Evolutionary conservation across 2,329 filamentous ascomycete genomes (phyloP).

Genomic region (Pseudogymnoascus sp.): DNA sequence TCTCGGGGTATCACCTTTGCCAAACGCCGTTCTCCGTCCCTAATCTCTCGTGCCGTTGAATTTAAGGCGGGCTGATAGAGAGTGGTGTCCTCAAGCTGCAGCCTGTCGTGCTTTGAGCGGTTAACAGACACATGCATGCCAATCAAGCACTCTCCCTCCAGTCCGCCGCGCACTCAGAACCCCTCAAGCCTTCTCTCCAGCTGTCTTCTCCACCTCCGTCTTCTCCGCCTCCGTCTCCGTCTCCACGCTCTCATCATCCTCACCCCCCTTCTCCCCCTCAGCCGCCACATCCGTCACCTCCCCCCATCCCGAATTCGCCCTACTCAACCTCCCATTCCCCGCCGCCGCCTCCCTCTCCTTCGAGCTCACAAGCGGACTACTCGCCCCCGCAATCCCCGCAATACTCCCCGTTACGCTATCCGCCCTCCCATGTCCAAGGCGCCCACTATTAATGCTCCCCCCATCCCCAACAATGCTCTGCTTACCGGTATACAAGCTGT

Average conservation of each 20-base stretch:
- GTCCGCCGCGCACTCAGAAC: neutral
- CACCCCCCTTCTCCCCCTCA: slow-evolving; percentile 15
- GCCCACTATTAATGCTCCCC: slow-evolving; percentile 69
- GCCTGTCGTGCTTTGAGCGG: neutral
- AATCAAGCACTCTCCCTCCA: neutral
- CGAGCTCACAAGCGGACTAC: slow-evolving; percentile 53
- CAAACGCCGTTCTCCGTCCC: slow-evolving; percentile 2
- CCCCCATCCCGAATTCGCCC: slow-evolving; percentile 12
- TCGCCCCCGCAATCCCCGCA: slow-evolving; percentile 41
- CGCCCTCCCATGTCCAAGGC: slow-evolving; percentile 66
- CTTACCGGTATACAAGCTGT: slow-evolving; percentile 65
- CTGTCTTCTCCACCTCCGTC: neutral
- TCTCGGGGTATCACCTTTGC: slow-evolving; percentile 8
- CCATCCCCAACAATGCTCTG: slow-evolving; percentile 51
- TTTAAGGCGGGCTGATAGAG: neutral
- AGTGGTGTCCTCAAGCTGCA: neutral
- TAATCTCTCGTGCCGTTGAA: neutral
- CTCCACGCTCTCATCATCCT: slow-evolving; percentile 2
- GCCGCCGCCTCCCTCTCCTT: slow-evolving; percentile 13
- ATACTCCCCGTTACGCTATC: slow-evolving; percentile 78
- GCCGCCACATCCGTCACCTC: slow-evolving; percentile 2
- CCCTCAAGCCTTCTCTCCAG: neutral
- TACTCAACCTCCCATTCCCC: slow-evolving; percentile 2
- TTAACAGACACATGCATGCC: neutral
- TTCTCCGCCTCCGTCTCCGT: neutral